Evolutionary conservation across 2,329 filamentous ascomycete species (phyloP).

Genomic region (Microdochium nivale): DNA sequence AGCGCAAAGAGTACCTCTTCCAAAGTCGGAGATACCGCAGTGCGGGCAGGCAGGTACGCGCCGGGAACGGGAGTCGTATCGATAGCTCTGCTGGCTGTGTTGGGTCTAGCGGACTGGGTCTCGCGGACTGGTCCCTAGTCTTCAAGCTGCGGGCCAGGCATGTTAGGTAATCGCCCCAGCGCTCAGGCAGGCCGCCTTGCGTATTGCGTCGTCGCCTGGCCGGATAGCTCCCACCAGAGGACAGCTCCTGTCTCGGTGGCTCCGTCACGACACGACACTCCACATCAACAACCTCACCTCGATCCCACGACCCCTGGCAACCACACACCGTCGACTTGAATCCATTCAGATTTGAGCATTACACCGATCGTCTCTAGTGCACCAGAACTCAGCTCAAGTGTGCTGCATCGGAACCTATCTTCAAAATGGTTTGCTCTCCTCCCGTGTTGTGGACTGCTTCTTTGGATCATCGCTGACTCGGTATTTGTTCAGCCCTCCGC

Average conservation of each 20-base stretch:
- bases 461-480: constrained; percentile 10
- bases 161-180: not conserved
- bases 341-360: not conserved
- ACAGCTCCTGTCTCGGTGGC: not conserved
- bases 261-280: constrained; percentile 7
- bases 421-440: constrained; percentile 16
- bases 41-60: constrained; percentile 1
- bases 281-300: constrained; percentile 3
- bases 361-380: not conserved
- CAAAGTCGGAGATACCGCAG: not conserved
- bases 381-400: not conserved
- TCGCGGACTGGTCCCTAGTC: not conserved
- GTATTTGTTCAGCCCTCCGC: constrained; percentile 68
- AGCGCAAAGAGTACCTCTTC: not conserved
- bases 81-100: not conserved
- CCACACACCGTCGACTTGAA: not conserved
- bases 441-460: constrained; percentile 1
- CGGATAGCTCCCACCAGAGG: not conserved
- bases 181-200: not conserved
- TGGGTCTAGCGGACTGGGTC: not conserved
- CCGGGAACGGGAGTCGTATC: not conserved
- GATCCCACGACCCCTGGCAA: not conserved
- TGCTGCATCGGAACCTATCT: not conserved
- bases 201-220: not conserved
- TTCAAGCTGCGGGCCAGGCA: not conserved